Evolutionary conservation across 2,329 filamentous ascomycete species (phyloP).

Genomic region (Penicillium polonicum): DNA sequence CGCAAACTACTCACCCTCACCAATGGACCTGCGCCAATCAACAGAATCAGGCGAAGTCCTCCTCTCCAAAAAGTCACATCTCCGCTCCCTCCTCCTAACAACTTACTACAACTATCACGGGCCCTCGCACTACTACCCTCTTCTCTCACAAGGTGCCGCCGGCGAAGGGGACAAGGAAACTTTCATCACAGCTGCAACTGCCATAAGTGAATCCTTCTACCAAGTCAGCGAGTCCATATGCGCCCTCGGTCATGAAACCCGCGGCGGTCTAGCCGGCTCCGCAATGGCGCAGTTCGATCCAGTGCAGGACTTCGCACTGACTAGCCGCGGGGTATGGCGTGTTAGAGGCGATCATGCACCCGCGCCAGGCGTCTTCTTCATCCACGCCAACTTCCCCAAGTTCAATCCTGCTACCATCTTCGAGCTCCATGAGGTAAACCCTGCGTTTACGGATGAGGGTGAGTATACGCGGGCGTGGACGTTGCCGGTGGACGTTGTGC

Average conservation of each 20-base stretch:
- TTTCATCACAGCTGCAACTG: slow-evolving; percentile 47
- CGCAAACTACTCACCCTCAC: slow-evolving; percentile 32
- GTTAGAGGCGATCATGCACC: slow-evolving; percentile 32
- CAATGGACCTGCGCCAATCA: slow-evolving; percentile 35
- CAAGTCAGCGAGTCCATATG: slow-evolving; percentile 42
- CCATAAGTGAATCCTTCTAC: slow-evolving; percentile 42
- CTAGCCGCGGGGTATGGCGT: slow-evolving; percentile 28
- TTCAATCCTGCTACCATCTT: slow-evolving; percentile 42
- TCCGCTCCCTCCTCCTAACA: slow-evolving; percentile 49
- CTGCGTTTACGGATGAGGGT: slow-evolving; percentile 31
- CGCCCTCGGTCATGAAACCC: slow-evolving; percentile 33
- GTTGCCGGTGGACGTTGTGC: slow-evolving; percentile 30
- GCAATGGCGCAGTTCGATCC: slow-evolving; percentile 44
- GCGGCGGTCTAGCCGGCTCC: slow-evolving; percentile 35
- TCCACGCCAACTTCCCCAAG: slow-evolving; percentile 45
- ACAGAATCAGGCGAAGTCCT: slow-evolving; percentile 53
- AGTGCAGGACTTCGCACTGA: slow-evolving; percentile 33
- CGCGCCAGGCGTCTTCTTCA: slow-evolving; percentile 38
- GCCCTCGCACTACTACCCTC: slow-evolving; percentile 51
- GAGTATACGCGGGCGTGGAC: slow-evolving; percentile 36
- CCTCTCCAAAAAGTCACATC: slow-evolving; percentile 50
- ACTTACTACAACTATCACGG: slow-evolving; percentile 59
- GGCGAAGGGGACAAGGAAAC: slow-evolving; percentile 55
- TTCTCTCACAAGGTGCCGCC: slow-evolving; percentile 39
- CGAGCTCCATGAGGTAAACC: slow-evolving; percentile 27